A percentile compares a stretch with the other conserved stretches of the same genome.
Evolutionary conservation across 352 stramenopile genomes (phyloP).

Genomic region (Lagenidium giganteum): DNA sequence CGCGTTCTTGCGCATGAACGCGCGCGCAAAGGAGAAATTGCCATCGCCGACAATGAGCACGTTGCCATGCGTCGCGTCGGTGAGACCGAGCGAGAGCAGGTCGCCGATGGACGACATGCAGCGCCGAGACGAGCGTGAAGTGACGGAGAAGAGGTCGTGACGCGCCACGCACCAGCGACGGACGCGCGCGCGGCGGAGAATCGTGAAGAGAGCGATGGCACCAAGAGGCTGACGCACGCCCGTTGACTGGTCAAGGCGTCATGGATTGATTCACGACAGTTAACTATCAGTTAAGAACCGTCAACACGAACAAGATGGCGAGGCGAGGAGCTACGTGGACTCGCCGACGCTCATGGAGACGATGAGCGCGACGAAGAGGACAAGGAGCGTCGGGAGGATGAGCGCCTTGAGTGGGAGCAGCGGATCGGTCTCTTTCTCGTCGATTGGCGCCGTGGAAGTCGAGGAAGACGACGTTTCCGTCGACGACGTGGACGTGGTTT

Average conservation of each 20-base stretch:
- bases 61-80: slow-evolving; percentile 4
- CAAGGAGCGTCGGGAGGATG: slow-evolving; percentile 39
- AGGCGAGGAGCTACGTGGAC: background rate
- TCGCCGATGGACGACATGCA: slow-evolving; percentile 25
- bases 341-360: slow-evolving; percentile 6
- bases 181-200: slow-evolving; percentile 7
- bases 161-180: slow-evolving; percentile 1
- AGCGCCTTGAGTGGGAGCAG: slow-evolving; percentile 29
- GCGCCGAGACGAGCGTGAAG: no score
- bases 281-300: slow-evolving; percentile 4
- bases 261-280: no score
- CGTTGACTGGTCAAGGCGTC: no score
- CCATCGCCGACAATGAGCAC: slow-evolving; percentile 80
- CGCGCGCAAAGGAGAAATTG: slow-evolving; percentile 83
- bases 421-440: slow-evolving; percentile 11
- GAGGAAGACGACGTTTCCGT: background rate
- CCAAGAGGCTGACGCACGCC: slow-evolving; percentile 7
- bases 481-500: background rate
- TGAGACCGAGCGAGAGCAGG: slow-evolving; percentile 51
- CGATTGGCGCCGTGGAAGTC: background rate
- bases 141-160: background rate
- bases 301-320: slow-evolving; percentile 4
- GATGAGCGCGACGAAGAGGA: slow-evolving; percentile 37
- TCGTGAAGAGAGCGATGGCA: background rate
- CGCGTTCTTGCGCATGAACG: slow-evolving; percentile 53